phyloP scores from a whole-genome alignment of 1,284 basidiomycete genomes.

The Pascua sp. region DNA sequence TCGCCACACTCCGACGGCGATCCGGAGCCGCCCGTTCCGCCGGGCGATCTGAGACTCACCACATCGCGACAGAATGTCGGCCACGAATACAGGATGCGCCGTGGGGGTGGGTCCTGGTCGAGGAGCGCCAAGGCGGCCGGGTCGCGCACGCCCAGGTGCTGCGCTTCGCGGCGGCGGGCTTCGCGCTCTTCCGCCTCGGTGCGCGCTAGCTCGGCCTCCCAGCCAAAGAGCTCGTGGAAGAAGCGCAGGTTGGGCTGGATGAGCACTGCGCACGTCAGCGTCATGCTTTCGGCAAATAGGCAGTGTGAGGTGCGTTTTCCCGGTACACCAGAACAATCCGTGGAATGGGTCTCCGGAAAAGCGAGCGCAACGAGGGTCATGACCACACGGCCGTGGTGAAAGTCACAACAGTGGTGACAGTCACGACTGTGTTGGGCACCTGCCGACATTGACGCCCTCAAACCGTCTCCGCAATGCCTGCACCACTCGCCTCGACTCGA shows the following conservation, averaged over 20 bases:
- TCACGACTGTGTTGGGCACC: no score
- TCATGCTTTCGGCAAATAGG: background rate
- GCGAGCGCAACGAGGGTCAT: no score
- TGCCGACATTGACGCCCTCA: no score
- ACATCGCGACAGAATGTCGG: conserved; percentile 48
- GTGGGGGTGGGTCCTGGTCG: conserved; percentile 14
- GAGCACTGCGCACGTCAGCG: conserved; percentile 55
- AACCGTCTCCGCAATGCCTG: no score
- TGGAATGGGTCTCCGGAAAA: no score
- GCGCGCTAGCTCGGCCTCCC: conserved; percentile 71
- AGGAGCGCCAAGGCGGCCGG: conserved; percentile 20
- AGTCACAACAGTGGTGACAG: background rate
- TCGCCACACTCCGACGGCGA: background rate
- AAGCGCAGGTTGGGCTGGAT: conserved; percentile 93
- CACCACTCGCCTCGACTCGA: no score
- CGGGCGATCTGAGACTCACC: conserved; percentile 28
- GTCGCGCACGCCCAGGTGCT: conserved; percentile 21
- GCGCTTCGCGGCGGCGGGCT: conserved; percentile 19
- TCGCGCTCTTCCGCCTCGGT: conserved; percentile 27
- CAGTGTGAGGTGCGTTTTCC: background rate
- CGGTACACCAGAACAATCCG: no score
- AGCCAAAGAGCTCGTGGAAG: conserved; percentile 87
- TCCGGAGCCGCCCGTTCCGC: conserved; percentile 2
- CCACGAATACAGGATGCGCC: conserved; percentile 44
- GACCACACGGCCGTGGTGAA: no score